Evolutionary conservation across 106 monocot genomes (phyloP), one percentile per base, ranked within the genome.

Genomic region (Posidonia australis): DNA sequence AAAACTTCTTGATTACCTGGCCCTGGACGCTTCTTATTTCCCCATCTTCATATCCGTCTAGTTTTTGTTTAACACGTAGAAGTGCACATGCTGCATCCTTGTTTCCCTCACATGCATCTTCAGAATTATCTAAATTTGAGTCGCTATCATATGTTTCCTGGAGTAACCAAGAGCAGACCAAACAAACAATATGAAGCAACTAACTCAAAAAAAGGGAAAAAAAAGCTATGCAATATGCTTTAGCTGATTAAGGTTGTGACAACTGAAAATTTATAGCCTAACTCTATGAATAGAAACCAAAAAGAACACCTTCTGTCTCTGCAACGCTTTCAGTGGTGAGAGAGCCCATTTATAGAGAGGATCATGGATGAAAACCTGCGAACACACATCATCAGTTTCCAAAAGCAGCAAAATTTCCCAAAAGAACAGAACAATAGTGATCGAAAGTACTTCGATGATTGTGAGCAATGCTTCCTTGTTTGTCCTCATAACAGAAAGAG

Each of bases 341-440:
- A 90, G 84, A 52, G 96, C 90, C 96, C 96, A 96, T 66, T 96
- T 96, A 52, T 96, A 96, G n/a, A 96, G 75, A 57, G 96, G 96
- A 73, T 96, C 96, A 67, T 96, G 96, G 51, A 96, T 84, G 66
- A 96, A 96, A 18, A 96, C 96, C 96, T 96, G 79, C 52, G 76
- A 9, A 68, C n/a, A 61, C 13, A 60, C 22, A 23, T 26, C 51
- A 43, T 67, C 28, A 56, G 54, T 62, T 59, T 26, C 61, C 36
- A 44, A 55, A 56, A 54, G 47, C 12, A 46, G 44, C 18, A 42
- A 44, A 49, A 49, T 1, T 32, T 13, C 9, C 17, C 11, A 55
- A 24, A 76, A 14, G 28, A 46, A 43, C 27, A 16, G 51, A 22
- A 43, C 7, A 64, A 46, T 13, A 41, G 25, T 25, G 20, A 54